phyloP scores from a whole-genome alignment of 495 filamentous ascomycete genomes.

The Neurospora sp. region DNA sequence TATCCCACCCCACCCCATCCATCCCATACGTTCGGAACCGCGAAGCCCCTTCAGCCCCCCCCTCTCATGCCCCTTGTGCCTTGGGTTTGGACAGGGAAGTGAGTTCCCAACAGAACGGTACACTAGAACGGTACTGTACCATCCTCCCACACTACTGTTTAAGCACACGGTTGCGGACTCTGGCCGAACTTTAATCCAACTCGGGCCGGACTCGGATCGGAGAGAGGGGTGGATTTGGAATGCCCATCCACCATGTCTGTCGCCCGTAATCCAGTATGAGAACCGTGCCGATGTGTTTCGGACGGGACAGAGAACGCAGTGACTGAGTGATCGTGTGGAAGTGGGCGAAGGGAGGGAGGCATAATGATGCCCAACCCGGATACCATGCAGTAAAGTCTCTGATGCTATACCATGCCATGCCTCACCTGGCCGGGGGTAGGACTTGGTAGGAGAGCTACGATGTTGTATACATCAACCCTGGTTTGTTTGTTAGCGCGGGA shows the following conservation, averaged over 20 bases:
- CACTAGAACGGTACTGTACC: neutral
- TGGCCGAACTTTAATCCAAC: neutral
- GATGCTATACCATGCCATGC: neutral
- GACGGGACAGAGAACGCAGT: neutral
- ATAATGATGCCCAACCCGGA: neutral
- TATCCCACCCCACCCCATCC: neutral
- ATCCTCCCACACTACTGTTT: neutral
- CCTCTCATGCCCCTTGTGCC: too few species aligned
- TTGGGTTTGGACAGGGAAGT: neutral
- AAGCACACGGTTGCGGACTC: neutral
- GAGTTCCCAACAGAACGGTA: neutral
- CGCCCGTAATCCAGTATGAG: neutral
- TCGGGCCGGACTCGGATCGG: neutral
- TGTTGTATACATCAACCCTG: too few species aligned
- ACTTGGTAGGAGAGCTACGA: too few species aligned
- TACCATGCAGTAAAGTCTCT: neutral
- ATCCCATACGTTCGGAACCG: neutral
- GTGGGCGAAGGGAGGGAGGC: neutral
- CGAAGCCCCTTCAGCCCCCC: neutral
- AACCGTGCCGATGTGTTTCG: neutral
- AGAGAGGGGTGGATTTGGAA: neutral
- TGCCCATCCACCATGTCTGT: neutral
- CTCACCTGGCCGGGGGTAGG: too few species aligned
- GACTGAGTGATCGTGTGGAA: neutral
- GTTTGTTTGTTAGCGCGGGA: too few species aligned